A percentile compares a stretch with the other conserved stretches of the same genome.
Conservation (phyloP, 768 basidiomycete species). For the Russula foetens region DNA sequence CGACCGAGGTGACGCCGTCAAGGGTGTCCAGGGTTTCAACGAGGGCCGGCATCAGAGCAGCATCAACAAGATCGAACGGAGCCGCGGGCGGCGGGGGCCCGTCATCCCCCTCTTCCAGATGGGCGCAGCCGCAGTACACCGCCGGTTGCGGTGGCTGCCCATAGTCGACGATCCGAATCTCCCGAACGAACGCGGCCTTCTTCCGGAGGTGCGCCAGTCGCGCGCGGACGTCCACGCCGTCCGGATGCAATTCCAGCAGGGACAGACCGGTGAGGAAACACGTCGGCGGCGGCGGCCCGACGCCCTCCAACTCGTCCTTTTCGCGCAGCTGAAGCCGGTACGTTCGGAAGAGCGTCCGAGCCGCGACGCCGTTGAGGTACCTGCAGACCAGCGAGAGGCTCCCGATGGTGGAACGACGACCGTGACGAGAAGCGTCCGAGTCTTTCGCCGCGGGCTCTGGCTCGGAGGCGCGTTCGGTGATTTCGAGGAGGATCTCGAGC, state of each 20-base stretch:
- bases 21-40: neutral
- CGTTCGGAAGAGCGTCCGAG: neutral
- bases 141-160: too few species aligned
- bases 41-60: neutral
- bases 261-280: neutral
- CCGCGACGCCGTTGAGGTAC: neutral
- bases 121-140: too few species aligned
- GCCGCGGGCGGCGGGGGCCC: too few species aligned
- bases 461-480: neutral
- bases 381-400: neutral
- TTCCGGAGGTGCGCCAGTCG: neutral
- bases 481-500: neutral
- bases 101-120: neutral
- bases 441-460: too few species aligned
- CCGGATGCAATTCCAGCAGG: neutral
- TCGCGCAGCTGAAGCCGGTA: conserved; percentile 1
- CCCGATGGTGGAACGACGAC: too few species aligned
- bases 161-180: neutral
- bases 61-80: neutral
- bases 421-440: too few species aligned
- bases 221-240: neutral
- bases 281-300: neutral
- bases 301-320: neutral
- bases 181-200: neutral
- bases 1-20: neutral